Evolutionary conservation across 371 early-diverging fungal genomes (phyloP).

Genomic region (Entomophthora muscae): DNA sequence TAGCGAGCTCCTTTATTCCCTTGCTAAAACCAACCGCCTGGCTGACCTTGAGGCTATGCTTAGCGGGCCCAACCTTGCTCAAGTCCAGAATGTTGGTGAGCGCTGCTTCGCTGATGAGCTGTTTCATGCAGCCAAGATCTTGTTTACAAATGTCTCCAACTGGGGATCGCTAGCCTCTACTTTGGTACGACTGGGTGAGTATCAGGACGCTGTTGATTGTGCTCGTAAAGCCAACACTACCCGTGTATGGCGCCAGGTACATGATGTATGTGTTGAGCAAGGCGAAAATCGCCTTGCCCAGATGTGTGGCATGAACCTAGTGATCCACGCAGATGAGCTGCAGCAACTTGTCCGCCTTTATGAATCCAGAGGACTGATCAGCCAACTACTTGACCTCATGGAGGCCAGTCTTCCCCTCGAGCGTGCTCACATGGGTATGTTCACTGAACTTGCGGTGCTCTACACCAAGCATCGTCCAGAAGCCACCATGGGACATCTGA

Average conservation of each 20-base stretch:
- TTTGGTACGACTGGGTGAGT: conserved; percentile 82
- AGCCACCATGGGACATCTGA: conserved; percentile 87
- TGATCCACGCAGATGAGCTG: conserved; percentile 94
- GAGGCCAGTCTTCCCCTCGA: conserved; percentile 89
- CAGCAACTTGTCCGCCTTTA: conserved; percentile 70
- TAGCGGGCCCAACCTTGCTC: conserved; percentile 79
- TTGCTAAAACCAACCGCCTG: conserved; percentile 80
- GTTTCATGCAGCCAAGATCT: conserved; percentile 83
- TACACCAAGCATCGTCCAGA: conserved; percentile 91
- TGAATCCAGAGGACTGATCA: conserved; percentile 72
- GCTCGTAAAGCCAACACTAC: conserved; percentile 95
- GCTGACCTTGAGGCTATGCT: conserved; percentile 87
- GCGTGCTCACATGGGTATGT: conserved; percentile 98
- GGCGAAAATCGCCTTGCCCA: conserved; percentile 91
- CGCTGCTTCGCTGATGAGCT: conserved; percentile 81
- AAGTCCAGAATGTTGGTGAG: conserved; percentile 84
- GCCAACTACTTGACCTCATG: conserved; percentile 72
- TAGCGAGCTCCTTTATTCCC: conserved; percentile 83
- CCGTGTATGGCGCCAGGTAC: conserved; percentile 93
- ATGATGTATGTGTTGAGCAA: conserved; percentile 82
- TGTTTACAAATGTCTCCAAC: conserved; percentile 88
- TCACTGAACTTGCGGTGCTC: conserved; percentile 89
- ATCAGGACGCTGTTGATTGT: conserved; percentile 91
- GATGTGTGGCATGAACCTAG: conserved; percentile 88
- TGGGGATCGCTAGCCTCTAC: conserved; percentile 92